Base-by-base conservation (phyloP, 2,329 filamentous ascomycete species). In the Blumeria graminis region DNA sequence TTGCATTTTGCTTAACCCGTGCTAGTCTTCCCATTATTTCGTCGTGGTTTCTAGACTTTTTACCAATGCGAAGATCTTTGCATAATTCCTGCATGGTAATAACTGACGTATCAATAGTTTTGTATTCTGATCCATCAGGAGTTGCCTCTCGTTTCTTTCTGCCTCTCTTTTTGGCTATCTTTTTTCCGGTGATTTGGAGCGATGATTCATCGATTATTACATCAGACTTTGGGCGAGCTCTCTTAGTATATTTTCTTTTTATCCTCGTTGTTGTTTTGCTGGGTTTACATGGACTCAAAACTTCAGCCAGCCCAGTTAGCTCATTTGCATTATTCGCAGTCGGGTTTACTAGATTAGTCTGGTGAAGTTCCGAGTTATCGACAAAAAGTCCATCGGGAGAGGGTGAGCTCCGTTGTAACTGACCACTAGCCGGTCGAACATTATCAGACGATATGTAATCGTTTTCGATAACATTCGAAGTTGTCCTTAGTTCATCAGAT, bases 21-120 rank as follows among this genome's bases (percentile, higher is more conserved):
- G 76, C 70, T 48, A 72, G 76, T 46, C 85, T 78, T 61, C 81
- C 74, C 45, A 80, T 77, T 62, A 92, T 80, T 63, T 84, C 80
- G 62, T 81, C 78, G 61, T 87, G 84, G 3, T 81, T 76, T 63
- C 80, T 81, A 57, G 86, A 89, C 58, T 82, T 80, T 66, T 84
- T 85, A 57, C 86, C 86, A 57, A 82, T 81, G 22, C 75, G 74
- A 55, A 84, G 70, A 63, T 86, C 82, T 59, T 75, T 77, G 54
- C 79, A 84, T 3, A 92, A 69, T 57, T 87, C 82, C 46, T 74
- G 76, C 80, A 92, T 86, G 56, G 78, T 85, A 32, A 84, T 74
- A 3, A 74, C 75, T 28, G 76, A 75, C 22, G 78, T 72, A 63
- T 88, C 82, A 56, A 90, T 80, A 59, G 75, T 67, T 57, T 76